These are phyloP conservation scores for Termitomyces sp. DNA, from an alignment of 768 basidiomycete species.

Conservation along the genomic window DNA sequence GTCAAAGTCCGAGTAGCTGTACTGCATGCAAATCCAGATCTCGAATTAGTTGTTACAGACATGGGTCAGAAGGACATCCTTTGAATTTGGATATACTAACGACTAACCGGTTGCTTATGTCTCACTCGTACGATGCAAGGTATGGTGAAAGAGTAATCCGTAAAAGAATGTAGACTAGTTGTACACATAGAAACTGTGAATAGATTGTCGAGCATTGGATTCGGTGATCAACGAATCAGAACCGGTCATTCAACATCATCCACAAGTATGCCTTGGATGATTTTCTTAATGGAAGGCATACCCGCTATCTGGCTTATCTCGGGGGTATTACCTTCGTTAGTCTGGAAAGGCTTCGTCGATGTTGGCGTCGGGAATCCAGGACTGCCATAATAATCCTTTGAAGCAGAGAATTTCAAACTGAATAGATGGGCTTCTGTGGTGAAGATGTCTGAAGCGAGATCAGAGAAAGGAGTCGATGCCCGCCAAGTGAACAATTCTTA, in stretches of 20 bases:
- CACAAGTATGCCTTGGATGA: not conserved
- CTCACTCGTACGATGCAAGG: not conserved
- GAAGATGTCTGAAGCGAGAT: constrained; percentile 40
- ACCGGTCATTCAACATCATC: not conserved
- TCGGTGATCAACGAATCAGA: not conserved
- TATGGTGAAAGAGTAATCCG: not conserved
- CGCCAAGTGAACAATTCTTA: constrained; percentile 24
- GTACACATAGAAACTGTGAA: not conserved
- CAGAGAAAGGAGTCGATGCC: not conserved
- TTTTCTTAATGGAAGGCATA: constrained; percentile 7
- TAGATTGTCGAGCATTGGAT: not conserved
- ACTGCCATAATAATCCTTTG: constrained; percentile 29
- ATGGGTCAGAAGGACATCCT: too few species aligned
- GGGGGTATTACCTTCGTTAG: constrained; percentile 14
- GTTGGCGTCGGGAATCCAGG: constrained; percentile 1
- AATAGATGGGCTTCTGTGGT: constrained; percentile 74
- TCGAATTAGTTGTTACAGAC: too few species aligned
- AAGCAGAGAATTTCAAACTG: constrained; percentile 37
- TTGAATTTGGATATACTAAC: too few species aligned
- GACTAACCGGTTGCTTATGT: not conserved
- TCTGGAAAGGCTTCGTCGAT: constrained; percentile 5
- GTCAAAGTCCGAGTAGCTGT: too few species aligned
- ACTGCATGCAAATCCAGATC: not conserved
- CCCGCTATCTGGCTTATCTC: constrained; percentile 20
- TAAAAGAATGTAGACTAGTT: not conserved